Evolutionary conservation across 2,329 filamentous ascomycete genomes (phyloP), one percentile per base, ranked within the genome.

Genomic region (Monilinia fructicola): DNA sequence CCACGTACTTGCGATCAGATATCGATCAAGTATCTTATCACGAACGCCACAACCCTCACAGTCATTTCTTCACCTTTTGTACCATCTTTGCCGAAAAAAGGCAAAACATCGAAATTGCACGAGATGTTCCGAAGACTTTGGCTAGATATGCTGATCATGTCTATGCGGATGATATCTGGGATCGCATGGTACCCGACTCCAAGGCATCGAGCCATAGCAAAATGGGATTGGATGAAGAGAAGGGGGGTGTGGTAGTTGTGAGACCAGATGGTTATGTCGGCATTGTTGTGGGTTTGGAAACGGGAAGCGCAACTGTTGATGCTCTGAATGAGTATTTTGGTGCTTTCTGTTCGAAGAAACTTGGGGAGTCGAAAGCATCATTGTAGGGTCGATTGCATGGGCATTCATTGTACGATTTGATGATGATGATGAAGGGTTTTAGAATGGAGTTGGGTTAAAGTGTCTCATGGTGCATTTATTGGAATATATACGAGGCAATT

Each of bases 261-360:
- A 81, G 93, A 54, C 93, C 93, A 0, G 93, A 97, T 77, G 92
- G 92, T 10, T 95, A 97, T 77, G 89, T 97, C 38, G 91, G 90
- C 28, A 84, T 91, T 69, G 90, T 93, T 4, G 85, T 90, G 14
- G 83, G 83, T 72, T 80, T 97, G 28, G 88, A 85, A 1, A 89
- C 94, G 77, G 93, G 93, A 0, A 86, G 79, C 67, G 91, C 87
- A 21, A 97, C 93, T 0, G 87, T 91, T 0, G 90, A 96, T 73
- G 91, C 88, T 21, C 79, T 97, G 72, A 91, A 97, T 74, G 83
- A 85, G 70, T 97, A 96, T 77, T 97, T 97, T 78, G 83, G 83
- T 6, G 78, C 87, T 1, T 93, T 96, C 73, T 85, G 84, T 65
- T 85, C 86, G 14, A 92, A 90, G 80, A 82, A 80, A 67, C 71